phyloP scores from a whole-genome alignment of 306 rosid genomes.

The Fragaria ananassa region DNA sequence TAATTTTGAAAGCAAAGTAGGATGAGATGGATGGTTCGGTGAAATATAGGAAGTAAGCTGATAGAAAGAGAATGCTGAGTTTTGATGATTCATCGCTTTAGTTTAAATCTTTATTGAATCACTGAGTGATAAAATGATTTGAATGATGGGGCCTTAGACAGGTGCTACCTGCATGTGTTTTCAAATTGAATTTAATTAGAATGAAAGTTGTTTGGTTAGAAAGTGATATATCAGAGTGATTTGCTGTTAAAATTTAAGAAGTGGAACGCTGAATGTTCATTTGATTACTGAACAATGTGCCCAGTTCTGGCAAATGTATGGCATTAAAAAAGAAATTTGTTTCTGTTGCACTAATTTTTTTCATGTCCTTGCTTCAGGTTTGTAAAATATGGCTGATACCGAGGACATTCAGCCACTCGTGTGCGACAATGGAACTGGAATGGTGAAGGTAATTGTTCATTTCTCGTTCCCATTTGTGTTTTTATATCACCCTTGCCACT shows the following conservation, averaged over 20 bases:
- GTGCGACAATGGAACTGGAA: slow-evolving; percentile 97
- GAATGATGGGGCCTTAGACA: neutral
- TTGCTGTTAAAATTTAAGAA: no score
- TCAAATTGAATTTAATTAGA: neutral
- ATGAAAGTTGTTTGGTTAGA: no score
- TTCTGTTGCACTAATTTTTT: neutral
- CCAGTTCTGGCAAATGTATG: neutral
- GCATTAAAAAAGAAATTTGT: neutral
- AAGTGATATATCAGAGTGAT: no score
- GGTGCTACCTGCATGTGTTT: neutral
- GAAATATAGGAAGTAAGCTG: neutral
- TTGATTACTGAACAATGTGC: neutral
- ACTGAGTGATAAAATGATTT: neutral
- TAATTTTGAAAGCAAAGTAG: neutral
- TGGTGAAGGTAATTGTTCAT: slow-evolving; percentile 74
- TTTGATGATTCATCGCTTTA: neutral
- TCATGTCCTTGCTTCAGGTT: slow-evolving; percentile 23
- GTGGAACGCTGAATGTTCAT: neutral
- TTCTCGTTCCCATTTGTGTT: neutral
- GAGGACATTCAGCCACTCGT: slow-evolving; percentile 98
- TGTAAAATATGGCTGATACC: slow-evolving; percentile 74
- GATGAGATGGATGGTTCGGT: neutral
- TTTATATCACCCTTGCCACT: neutral
- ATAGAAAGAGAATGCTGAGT: neutral
- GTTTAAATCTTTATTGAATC: neutral